Evolutionary conservation across 169 alveolate genomes (phyloP).

Genomic region (Plasmodium billcollinsi): DNA sequence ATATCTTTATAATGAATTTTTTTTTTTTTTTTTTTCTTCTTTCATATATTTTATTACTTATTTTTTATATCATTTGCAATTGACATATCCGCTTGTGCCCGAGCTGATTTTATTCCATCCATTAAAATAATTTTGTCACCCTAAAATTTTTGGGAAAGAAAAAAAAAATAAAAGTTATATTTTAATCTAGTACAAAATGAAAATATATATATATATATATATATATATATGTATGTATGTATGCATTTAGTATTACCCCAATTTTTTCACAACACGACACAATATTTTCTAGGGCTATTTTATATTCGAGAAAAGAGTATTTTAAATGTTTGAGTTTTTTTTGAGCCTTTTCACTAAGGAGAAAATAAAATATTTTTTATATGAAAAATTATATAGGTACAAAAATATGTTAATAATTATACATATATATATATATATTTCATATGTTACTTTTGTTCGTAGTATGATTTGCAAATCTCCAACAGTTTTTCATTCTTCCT

Average conservation of each 20-base stretch:
- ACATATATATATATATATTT: background rate
- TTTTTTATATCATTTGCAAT: slow-evolving; percentile 60
- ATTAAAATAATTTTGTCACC: slow-evolving; percentile 67
- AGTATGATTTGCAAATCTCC: slow-evolving; percentile 41
- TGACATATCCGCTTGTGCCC: slow-evolving; percentile 64
- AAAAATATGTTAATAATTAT: too few species aligned
- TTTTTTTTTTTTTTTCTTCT: background rate
- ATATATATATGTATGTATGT: background rate
- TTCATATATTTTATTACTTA: slow-evolving; percentile 21
- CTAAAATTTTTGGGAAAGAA: background rate
- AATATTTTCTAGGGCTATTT: slow-evolving; percentile 61
- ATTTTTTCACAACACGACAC: slow-evolving; percentile 73
- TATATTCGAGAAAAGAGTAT: slow-evolving; percentile 53
- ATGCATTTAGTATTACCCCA: slow-evolving; percentile 34
- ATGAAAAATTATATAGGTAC: too few species aligned
- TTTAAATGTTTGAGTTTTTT: slow-evolving; percentile 32
- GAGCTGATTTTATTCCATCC: slow-evolving; percentile 61
- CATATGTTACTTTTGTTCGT: slow-evolving; percentile 17
- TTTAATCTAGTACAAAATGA: too few species aligned
- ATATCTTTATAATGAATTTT: background rate
- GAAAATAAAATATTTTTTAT: background rate
- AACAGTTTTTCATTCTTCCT: slow-evolving; percentile 31
- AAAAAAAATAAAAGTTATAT: background rate
- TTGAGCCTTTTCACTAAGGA: slow-evolving; percentile 39
- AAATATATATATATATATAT: background rate